Evolutionary conservation across 768 basidiomycete genomes (phyloP).

Genomic region (Leccinum rimulosum): DNA sequence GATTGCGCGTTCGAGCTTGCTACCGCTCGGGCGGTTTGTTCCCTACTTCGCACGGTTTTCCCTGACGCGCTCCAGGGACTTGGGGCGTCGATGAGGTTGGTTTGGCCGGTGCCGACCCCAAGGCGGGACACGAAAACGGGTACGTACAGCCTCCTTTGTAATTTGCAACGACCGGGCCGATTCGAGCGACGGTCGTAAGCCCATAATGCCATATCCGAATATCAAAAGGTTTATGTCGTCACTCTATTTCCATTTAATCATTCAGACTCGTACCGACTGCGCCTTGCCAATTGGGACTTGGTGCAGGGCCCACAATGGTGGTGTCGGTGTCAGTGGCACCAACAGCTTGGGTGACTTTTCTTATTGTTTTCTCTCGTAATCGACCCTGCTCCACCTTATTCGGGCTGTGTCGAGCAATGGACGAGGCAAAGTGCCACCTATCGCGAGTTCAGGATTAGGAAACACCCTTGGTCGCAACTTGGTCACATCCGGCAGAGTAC

Average conservation of each 20-base stretch:
- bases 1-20: background rate
- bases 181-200: background rate
- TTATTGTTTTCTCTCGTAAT: background rate
- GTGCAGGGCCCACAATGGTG: background rate
- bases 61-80: background rate
- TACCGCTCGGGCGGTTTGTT: background rate
- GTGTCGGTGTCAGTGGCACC: background rate
- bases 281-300: background rate
- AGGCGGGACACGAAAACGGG: background rate
- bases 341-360: background rate
- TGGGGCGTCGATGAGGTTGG: background rate
- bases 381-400: background rate
- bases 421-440: background rate
- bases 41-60: background rate
- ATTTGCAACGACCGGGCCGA: slow-evolving; percentile 2
- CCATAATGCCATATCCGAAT: background rate
- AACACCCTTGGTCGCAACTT: background rate
- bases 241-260: background rate
- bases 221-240: background rate
- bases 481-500: background rate
- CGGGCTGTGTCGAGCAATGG: background rate
- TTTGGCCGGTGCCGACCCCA: background rate
- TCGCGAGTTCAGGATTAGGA: background rate
- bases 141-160: slow-evolving; percentile 1
- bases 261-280: background rate